Evolutionary conservation across 352 stramenopile genomes (phyloP).

Genomic region (Phytophthora pini): DNA sequence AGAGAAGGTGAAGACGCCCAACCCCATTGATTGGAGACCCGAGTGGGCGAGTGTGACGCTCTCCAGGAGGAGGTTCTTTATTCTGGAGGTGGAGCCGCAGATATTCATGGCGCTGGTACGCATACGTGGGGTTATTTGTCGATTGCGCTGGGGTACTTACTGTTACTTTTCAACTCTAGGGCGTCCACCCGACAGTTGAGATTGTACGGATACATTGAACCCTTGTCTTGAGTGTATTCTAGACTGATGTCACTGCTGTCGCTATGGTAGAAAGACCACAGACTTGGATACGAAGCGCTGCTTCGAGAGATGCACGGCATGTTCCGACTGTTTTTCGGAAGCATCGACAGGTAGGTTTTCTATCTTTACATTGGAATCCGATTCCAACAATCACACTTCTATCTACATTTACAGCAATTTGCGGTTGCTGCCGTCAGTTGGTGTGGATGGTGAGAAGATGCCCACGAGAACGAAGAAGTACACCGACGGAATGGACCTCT

Average conservation of each 20-base stretch:
- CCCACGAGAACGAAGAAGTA: slow-evolving; percentile 7
- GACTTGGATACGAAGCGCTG: slow-evolving; percentile 41
- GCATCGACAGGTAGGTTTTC: slow-evolving; percentile 45
- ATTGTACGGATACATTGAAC: slow-evolving; percentile 30
- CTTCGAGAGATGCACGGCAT: slow-evolving; percentile 55
- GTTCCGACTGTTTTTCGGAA: slow-evolving; percentile 63
- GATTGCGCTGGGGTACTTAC: neutral
- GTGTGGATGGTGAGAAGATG: too few species aligned
- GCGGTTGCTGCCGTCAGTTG: slow-evolving; percentile 18
- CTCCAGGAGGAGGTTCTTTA: slow-evolving; percentile 44
- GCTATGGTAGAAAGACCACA: slow-evolving; percentile 42
- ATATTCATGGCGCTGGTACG: slow-evolving; percentile 68
- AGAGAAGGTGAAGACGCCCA: neutral
- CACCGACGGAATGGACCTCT: slow-evolving; percentile 61
- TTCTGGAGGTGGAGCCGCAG: slow-evolving; percentile 62
- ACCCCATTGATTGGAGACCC: neutral
- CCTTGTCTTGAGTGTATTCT: neutral
- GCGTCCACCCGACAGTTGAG: slow-evolving; percentile 33
- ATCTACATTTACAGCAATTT: slow-evolving; percentile 29
- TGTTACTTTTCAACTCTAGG: slow-evolving; percentile 20
- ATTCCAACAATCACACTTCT: neutral
- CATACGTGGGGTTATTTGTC: neutral
- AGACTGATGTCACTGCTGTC: slow-evolving; percentile 8
- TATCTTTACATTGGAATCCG: neutral
- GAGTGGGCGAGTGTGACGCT: slow-evolving; percentile 61